Base-by-base conservation (phyloP, 257 asterid species). In the Scutellaria barbata region DNA sequence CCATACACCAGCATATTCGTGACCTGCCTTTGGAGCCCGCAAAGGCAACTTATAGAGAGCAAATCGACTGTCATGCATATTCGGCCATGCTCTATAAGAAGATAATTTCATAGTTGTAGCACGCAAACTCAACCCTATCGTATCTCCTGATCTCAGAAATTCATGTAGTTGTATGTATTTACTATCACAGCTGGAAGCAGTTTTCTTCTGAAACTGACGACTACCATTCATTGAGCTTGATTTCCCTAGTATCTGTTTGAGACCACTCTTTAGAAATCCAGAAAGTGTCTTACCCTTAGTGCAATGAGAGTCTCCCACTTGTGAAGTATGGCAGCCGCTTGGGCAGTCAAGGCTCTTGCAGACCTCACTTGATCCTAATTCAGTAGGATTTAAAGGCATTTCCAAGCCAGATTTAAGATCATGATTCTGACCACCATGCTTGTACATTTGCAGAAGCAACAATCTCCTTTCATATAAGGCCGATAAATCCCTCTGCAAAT, bases 21-120 rank as follows among this genome's bases (percentile, higher is more conserved):
- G 87, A 39, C 82, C 84, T 6, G 69, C 77, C 65, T 65, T 67
- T 51, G 96, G 90, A 30, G 83, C 70, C 73, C 78, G 74, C 51
- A 88, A 43, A 25, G 92, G 94, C 85, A 92, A 73, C 86, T 92
- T 92, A 73, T 89, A 87, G 66, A 92, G 94, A 63, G 95, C 95
- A 77, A 77, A 92, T 43, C 89, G 85, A 71, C 88, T 92, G 40
- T 89, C 95, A 9, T 88, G 95, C 98, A 92, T 92, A 74, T 81
- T 86, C 8, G 98, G 98, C 98, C 98, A 92, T 57, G 96, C 93
- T 67, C 88, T 77, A 71, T 86, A 92, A 17, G 88, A 83, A 66
- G 95, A 83, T 78, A 92, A 73, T 73, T 82, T 89, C 88, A 88
- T 79, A 43, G 90, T 84, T 17, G 89, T 52, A 57, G 89, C 94